Evolutionary conservation across 768 basidiomycete species (phyloP), one percentile per base, ranked within the genome.

Genomic region (Agrocybe pediades): DNA sequence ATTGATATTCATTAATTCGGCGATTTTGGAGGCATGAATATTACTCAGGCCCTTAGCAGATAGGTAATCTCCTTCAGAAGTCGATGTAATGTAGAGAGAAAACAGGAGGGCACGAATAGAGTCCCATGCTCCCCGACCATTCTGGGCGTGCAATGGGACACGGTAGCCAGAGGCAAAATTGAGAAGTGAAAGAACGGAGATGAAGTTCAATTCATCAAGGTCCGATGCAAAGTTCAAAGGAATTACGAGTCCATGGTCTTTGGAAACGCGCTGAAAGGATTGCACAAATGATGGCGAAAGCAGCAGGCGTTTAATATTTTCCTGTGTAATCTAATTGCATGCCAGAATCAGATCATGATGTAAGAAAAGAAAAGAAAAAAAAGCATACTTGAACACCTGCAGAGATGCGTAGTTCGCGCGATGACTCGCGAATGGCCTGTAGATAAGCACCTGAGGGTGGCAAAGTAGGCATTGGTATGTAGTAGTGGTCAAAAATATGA

Each of bases 91-190:
- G 69, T 87, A 92, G 58, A 92, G 70, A 13, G 84, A 80, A 62
- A 93, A 84, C 25, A 83, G 75, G 46, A 95, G 79, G 2, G 84
- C 86, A 47, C 88, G 81, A 62, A 94, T 89, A 51, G 83, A 84
- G 68, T 95, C 90, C 81, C 86, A 93, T 56, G 91, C 90, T 19
- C 92, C 92, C 39, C 90, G 84, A 13, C 86, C 84, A 2, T 87
- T 87, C 51, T 83, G 82, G 13, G 71, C 69, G 67, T 90, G 91
- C 33, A 95, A 77, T 4, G 87, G 83, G 4, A 78, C 74, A 21
- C 90, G 87, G 68, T 90, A 95, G 29, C 89, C 90, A 1, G 89
- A 90, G 4, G 81, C 89, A 66, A 95, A 91, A 67, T 94, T 94
- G 27, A 96, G 78, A 15, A 94, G 76, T 2, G 86, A 84, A 39